Evolutionary conservation across 352 stramenopile species (phyloP).

Genomic region (Globisporangium nagaii): DNA sequence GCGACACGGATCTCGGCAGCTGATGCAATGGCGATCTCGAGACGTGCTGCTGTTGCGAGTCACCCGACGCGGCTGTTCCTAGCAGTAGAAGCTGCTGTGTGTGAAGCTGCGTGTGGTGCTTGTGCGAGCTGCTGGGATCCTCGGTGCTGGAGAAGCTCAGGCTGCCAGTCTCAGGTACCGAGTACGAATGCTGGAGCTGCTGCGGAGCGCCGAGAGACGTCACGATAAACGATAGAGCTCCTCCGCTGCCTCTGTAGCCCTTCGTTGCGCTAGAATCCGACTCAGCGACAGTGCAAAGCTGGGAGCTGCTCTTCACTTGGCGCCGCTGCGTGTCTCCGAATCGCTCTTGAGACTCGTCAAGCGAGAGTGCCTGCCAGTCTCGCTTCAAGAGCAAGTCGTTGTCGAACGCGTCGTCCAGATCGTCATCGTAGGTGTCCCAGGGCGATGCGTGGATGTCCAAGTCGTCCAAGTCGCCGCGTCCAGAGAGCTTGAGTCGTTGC

Average conservation of each 20-base stretch:
- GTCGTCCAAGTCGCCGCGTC: neutral
- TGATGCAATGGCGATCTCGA: neutral
- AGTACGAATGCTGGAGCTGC: neutral
- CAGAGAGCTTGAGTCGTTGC: neutral
- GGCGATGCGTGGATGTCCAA: neutral
- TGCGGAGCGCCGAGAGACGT: neutral
- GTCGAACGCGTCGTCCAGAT: neutral
- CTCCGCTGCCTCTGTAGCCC: neutral
- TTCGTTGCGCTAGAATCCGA: neutral
- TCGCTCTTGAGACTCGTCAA: neutral
- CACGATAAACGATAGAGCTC: neutral
- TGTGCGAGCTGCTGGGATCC: no score
- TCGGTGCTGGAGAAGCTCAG: no score
- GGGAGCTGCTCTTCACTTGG: neutral
- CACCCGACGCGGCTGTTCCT: neutral
- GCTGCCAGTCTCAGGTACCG: neutral
- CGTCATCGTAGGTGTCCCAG: constrained; percentile 5
- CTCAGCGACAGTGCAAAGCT: neutral
- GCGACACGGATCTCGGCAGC: neutral
- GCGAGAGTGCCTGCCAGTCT: neutral
- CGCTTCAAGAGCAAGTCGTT: neutral
- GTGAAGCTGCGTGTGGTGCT: neutral
- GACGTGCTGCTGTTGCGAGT: neutral
- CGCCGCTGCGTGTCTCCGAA: neutral
- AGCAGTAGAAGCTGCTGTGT: neutral